Percentiles rank a stretch among this genome's conserved stretches.
These are phyloP conservation scores for Triadica sebifera DNA, from an alignment of 345 rosid genomes.

Conservation along the genomic window DNA sequence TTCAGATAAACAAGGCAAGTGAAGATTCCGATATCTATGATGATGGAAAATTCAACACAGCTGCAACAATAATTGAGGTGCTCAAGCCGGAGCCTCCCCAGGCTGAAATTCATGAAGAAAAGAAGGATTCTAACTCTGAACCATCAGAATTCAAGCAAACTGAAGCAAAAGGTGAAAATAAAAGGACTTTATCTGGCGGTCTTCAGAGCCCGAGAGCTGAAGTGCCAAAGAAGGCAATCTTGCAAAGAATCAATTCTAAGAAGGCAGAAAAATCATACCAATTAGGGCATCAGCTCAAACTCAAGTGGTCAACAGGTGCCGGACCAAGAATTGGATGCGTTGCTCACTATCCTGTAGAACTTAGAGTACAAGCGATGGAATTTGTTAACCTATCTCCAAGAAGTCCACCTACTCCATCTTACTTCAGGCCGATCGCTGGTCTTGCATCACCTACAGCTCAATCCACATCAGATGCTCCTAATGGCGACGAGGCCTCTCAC, in stretches of 20 bases:
- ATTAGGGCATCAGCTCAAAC: constrained; percentile 70
- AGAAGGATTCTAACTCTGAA: constrained; percentile 13
- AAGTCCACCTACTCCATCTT: constrained; percentile 30
- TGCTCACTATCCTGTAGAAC: constrained; percentile 76
- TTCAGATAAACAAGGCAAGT: constrained; percentile 55
- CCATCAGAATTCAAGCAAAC: constrained; percentile 29
- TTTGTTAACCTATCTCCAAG: constrained; percentile 72
- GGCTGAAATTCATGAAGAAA: constrained; percentile 22
- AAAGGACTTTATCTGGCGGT: constrained; percentile 77
- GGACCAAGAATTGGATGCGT: constrained; percentile 87
- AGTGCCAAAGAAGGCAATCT: constrained; percentile 52
- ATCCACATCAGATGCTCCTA: neutral
- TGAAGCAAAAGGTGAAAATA: constrained; percentile 35
- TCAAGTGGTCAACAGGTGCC: constrained; percentile 80
- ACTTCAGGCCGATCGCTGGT: constrained; percentile 10
- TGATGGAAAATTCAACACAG: constrained; percentile 25
- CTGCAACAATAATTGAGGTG: constrained; percentile 1
- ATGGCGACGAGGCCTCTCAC: constrained; percentile 10
- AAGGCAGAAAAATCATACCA: constrained; percentile 59
- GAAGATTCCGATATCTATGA: constrained; percentile 66
- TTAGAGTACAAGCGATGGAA: constrained; percentile 80
- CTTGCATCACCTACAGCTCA: constrained; percentile 27
- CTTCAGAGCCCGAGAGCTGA: constrained; percentile 67
- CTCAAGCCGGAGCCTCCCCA: constrained; percentile 22
- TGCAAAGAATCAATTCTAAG: constrained; percentile 79